Evolutionary conservation across 192 early-diverging fungal species (phyloP).

Genomic region (Backusella liffmaniae): DNA sequence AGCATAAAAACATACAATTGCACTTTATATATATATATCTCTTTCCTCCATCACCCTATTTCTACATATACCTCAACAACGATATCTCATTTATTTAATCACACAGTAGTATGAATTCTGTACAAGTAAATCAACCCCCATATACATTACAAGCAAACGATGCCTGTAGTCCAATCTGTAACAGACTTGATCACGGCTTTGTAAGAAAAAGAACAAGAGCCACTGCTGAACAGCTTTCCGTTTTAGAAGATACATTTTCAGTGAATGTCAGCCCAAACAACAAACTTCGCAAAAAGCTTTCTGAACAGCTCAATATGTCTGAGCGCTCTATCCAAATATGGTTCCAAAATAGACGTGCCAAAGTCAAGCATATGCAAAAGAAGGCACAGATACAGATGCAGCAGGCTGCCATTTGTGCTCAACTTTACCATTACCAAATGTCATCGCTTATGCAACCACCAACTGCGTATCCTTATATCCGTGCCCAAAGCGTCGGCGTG

Average conservation of each 20-base stretch:
- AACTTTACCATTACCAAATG: conserved; percentile 21
- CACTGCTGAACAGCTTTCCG: conserved; percentile 59
- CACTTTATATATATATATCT: not conserved
- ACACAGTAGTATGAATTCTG: not conserved
- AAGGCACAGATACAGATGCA: conserved; percentile 27
- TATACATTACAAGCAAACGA: not conserved
- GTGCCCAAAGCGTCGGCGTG: not conserved
- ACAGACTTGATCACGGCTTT: not conserved
- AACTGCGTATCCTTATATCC: not conserved
- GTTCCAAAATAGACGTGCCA: conserved; percentile 31
- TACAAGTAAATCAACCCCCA: not conserved
- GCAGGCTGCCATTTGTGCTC: conserved; percentile 17
- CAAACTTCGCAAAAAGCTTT: conserved; percentile 63
- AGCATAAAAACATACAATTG: not conserved
- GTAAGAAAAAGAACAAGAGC: conserved; percentile 55
- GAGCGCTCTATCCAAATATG: conserved; percentile 38
- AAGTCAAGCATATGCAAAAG: conserved; percentile 30
- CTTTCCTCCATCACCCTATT: not conserved
- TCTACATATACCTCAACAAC: not conserved
- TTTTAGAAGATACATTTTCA: conserved; percentile 66
- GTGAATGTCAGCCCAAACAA: conserved; percentile 63
- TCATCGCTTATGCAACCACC: not conserved
- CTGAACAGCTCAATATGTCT: conserved; percentile 65
- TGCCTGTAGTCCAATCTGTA: not conserved
- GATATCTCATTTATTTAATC: not conserved